Conservation (phyloP, 441 rosid genomes). For the Manihot esculenta region DNA sequence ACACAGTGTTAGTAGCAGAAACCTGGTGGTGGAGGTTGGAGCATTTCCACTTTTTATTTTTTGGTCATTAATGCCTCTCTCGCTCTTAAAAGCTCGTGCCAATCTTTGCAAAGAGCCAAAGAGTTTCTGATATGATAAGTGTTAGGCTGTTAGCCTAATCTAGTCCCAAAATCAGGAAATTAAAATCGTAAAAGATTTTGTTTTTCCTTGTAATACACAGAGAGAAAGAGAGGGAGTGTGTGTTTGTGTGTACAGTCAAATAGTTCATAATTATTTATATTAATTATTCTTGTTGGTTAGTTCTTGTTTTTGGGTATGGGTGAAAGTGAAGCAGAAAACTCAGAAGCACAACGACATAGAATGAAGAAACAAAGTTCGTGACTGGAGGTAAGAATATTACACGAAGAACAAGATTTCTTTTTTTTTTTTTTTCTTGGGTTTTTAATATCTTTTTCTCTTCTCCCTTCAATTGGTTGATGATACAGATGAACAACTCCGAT, state of each 20-base stretch:
- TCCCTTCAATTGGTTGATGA: not conserved
- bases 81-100: constrained; percentile 24
- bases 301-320: not conserved
- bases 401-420: constrained; percentile 1
- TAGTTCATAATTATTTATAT: too few relatives aligned
- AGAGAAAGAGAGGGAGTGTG: too few relatives aligned
- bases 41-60: not conserved
- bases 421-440: not conserved
- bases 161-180: not conserved
- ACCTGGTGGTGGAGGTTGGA: constrained; percentile 10
- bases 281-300: not conserved
- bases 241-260: too few relatives aligned
- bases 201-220: too few relatives aligned
- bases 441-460: not conserved
- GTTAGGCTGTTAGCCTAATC: not conserved
- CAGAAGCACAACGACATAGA: constrained; percentile 23
- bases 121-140: not conserved
- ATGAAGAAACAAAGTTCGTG: constrained; percentile 45
- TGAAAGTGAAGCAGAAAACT: not conserved
- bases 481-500: not conserved
- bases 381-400: constrained; percentile 48
- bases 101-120: not conserved
- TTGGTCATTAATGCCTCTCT: constrained; percentile 26
- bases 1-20: not conserved
- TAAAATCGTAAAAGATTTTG: not conserved